Percentiles rank a stretch among this genome's conserved stretches.
Conservation (phyloP, 23 red algal species). For the Gracilaria gracilis region DNA sequence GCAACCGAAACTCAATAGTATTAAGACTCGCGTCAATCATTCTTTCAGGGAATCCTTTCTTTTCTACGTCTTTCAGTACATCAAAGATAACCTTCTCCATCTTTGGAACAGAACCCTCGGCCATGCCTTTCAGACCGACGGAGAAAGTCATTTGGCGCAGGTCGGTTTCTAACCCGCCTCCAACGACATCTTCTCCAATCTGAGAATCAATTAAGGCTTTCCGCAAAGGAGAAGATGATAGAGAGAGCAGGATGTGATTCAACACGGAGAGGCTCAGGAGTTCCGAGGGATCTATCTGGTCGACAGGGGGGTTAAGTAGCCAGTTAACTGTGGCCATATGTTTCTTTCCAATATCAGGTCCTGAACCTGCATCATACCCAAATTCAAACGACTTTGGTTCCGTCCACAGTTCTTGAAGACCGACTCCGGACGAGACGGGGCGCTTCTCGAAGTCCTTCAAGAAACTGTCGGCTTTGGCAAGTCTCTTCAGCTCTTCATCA, state of each 20-base stretch:
- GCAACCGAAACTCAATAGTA: slow-evolving; percentile 93
- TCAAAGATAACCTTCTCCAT: slow-evolving; percentile 79
- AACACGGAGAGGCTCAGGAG: slow-evolving; percentile 73
- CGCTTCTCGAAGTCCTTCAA: slow-evolving; percentile 71
- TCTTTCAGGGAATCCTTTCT: slow-evolving; percentile 79
- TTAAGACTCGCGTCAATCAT: slow-evolving; percentile 91
- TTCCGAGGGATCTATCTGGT: slow-evolving; percentile 67
- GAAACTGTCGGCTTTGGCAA: slow-evolving; percentile 84
- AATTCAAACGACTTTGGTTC: slow-evolving; percentile 75
- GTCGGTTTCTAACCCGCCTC: slow-evolving; percentile 89
- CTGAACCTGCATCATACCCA: slow-evolving; percentile 82
- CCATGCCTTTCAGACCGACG: slow-evolving; percentile 95
- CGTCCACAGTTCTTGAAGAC: slow-evolving; percentile 76
- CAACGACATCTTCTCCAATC: slow-evolving; percentile 96
- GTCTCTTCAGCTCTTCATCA: slow-evolving; percentile 90
- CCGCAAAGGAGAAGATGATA: slow-evolving; percentile 82
- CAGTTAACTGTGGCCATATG: slow-evolving; percentile 97
- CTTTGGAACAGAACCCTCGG: slow-evolving; percentile 42
- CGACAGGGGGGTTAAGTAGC: slow-evolving; percentile 70
- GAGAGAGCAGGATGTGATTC: slow-evolving; percentile 83
- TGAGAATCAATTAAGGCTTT: slow-evolving; percentile 92
- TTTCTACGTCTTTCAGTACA: slow-evolving; percentile 65
- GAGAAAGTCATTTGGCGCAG: slow-evolving; percentile 89
- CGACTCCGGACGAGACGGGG: slow-evolving; percentile 53
- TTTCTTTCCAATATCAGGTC: slow-evolving; percentile 74